phyloP scores from a whole-genome alignment of 2,329 filamentous ascomycete species.

The Fusarium sp. region DNA sequence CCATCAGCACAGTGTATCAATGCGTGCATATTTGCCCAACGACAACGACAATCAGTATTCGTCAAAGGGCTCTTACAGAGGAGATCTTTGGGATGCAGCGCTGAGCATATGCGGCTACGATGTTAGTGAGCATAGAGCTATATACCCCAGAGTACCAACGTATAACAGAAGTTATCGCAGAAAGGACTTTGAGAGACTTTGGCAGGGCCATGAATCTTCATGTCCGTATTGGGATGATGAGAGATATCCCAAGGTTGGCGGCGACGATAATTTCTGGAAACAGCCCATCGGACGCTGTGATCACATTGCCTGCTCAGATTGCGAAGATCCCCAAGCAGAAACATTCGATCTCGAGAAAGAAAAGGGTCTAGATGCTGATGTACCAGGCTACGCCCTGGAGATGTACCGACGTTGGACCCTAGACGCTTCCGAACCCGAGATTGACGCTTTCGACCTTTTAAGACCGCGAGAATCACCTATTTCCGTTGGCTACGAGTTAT shows the following conservation, averaged over 20 bases:
- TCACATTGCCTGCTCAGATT: background rate
- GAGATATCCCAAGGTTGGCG: background rate
- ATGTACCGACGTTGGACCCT: background rate
- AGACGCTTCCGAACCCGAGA: background rate
- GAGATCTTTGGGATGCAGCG: background rate
- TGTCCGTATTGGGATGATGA: background rate
- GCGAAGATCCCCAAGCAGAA: background rate
- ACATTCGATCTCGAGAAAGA: background rate
- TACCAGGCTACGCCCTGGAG: background rate
- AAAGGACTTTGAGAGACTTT: background rate
- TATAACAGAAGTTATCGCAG: background rate
- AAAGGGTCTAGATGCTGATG: background rate
- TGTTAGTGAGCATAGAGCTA: background rate
- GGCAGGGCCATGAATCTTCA: background rate
- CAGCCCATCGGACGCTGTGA: background rate
- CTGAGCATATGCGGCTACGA: background rate
- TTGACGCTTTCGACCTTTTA: background rate
- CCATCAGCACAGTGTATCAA: background rate
- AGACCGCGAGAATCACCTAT: background rate
- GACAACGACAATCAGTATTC: background rate
- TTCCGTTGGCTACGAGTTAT: background rate
- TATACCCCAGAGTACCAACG: background rate
- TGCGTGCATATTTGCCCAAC: background rate
- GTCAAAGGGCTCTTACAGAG: background rate
- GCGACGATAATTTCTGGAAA: background rate